Evolutionary conservation across 495 filamentous ascomycete genomes (phyloP).

Genomic region (Neurospora tetrasperma): DNA sequence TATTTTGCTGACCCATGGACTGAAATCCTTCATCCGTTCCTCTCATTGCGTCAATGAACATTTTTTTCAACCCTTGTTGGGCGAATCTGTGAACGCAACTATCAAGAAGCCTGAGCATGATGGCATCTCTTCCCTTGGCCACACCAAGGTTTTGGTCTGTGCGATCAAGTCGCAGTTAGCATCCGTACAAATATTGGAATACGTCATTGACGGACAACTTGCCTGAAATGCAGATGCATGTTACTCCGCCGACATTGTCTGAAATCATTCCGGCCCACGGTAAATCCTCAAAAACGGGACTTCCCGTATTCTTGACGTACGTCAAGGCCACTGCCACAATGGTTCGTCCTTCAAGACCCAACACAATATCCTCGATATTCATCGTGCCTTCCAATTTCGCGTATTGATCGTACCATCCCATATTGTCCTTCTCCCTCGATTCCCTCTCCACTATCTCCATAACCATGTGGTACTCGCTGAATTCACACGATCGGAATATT

Average conservation of each 20-base stretch:
- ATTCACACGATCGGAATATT: slow-evolving; percentile 38
- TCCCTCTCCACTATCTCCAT: slow-evolving; percentile 43
- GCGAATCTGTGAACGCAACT: slow-evolving; percentile 30
- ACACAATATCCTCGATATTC: slow-evolving; percentile 40
- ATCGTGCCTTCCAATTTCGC: slow-evolving; percentile 34
- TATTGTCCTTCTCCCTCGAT: slow-evolving; percentile 28
- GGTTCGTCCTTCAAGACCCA: slow-evolving; percentile 31
- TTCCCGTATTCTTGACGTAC: slow-evolving; percentile 42
- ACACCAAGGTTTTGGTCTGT: slow-evolving; percentile 25
- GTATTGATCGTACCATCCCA: slow-evolving; percentile 49
- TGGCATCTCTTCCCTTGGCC: slow-evolving; percentile 27
- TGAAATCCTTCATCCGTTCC: slow-evolving; percentile 35
- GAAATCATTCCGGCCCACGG: slow-evolving; percentile 49
- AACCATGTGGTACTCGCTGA: slow-evolving; percentile 42
- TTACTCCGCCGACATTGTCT: slow-evolving; percentile 47
- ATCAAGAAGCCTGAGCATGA: slow-evolving; percentile 38
- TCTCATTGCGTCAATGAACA: slow-evolving; percentile 37
- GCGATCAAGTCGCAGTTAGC: not conserved
- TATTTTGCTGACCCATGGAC: slow-evolving; percentile 31
- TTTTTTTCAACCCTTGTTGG: slow-evolving; percentile 28
- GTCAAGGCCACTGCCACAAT: slow-evolving; percentile 48
- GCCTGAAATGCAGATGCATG: slow-evolving; percentile 51
- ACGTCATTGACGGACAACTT: slow-evolving; percentile 6
- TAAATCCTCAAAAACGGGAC: slow-evolving; percentile 43
- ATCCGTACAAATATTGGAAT: not conserved